Base-by-base conservation (phyloP, 2,329 filamentous ascomycete species). In the Talaromyces atroroseus region DNA sequence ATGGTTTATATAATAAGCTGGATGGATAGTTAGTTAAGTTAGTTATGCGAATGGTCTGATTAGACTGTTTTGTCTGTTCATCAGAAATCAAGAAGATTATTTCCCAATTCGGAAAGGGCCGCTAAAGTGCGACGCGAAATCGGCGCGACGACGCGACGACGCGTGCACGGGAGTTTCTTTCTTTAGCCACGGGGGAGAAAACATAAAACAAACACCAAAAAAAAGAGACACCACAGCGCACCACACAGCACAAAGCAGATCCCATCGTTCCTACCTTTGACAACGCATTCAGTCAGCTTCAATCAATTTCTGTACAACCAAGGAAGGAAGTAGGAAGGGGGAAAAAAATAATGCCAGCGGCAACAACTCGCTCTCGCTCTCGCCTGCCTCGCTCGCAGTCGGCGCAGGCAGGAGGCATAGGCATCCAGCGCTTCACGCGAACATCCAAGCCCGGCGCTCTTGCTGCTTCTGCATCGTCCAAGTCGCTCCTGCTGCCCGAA, bases 391-490 rank as follows among this genome's bases (percentile, higher is more conserved):
- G 59, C 63, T 63, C 58, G 63, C 67, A 67, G 71, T 62, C 65
- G 24, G 3, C 7, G 3, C 24, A 26, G 24, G 7, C 24, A 26
- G 24, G 24, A 68, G 78, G 69, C 64, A 74, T 79, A 68, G 78
- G 69, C 64, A 74, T 79, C 48, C 71, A 73, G 61, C 67, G 66
- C 57, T 79, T 78, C 61, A 68, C 75, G 57, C 73, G 69, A 61
- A 65, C 76, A 57, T 74, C 72, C 47, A 78, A 79, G 62, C 69
- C 74, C 40, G 69, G 69, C 5, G 57, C 67, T 32, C 34, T 48
- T 18, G 21, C 52, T 18, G 54, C 50, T 5, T 57, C 56, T 16
- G 29, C 52, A n/a, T 54, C 50, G 8, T 54, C 56, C 18, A 54
- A 54, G 24, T 54, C 50, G 56, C 49, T 53, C 62, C 21, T 69